Evolutionary conservation across 495 filamentous ascomycete species (phyloP).

Genomic region (Hypoxylon rickii): DNA sequence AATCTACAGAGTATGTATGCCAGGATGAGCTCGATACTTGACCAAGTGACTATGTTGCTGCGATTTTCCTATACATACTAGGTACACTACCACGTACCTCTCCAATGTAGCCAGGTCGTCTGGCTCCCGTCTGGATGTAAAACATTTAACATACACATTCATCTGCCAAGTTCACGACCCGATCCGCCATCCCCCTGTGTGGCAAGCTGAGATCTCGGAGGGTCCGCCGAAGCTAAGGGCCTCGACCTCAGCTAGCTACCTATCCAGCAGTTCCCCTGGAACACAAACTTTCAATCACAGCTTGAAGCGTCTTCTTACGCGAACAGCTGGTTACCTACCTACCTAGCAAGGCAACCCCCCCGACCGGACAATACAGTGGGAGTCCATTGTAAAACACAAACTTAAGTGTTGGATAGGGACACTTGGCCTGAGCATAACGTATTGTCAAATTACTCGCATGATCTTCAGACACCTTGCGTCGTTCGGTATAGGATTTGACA

Average conservation of each 20-base stretch:
- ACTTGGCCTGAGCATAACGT: neutral
- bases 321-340: neutral
- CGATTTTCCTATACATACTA: conserved; percentile 1
- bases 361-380: neutral
- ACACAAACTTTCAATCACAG: conserved; percentile 2
- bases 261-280: conserved; percentile 9
- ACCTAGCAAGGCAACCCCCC: neutral
- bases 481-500: conserved; percentile 11
- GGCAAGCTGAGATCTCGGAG: conserved; percentile 10
- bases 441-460: neutral
- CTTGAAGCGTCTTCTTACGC: neutral
- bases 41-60: neutral
- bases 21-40: conserved; percentile 3
- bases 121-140: conserved; percentile 1
- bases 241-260: conserved; percentile 2
- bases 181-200: conserved; percentile 3
- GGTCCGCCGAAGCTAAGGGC: conserved; percentile 18
- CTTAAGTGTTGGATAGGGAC: neutral
- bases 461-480: neutral
- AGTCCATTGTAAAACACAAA: conserved; percentile 13
- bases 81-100: neutral
- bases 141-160: conserved; percentile 1
- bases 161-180: conserved; percentile 3
- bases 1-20: no score
- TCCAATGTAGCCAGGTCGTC: no score